Percentiles rank a stretch among this genome's conserved stretches.
Conservation (phyloP, 306 rosid species). For the Pyrus betulifolia region DNA sequence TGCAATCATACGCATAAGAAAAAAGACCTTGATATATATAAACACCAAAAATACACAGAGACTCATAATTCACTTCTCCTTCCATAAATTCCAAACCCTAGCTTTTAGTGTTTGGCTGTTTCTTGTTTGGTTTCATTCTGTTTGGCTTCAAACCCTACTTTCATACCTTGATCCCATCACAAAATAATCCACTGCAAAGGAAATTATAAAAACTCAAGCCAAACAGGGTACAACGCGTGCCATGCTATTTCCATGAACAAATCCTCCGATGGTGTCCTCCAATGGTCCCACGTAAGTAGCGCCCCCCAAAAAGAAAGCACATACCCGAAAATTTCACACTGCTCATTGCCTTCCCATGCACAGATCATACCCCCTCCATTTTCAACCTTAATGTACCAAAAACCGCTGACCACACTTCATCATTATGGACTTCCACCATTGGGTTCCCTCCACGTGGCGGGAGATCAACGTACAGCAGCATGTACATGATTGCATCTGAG, state of each 20-base stretch:
- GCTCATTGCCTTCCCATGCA: not conserved
- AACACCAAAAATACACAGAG: not conserved
- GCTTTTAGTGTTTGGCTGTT: slow-evolving; percentile 19
- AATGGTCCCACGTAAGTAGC: not conserved
- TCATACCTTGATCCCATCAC: not conserved
- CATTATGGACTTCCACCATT: not conserved
- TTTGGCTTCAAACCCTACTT: slow-evolving; percentile 12
- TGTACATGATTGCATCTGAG: not conserved
- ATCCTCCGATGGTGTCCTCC: not conserved
- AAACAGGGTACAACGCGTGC: slow-evolving; percentile 1
- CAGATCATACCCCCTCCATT: not conserved
- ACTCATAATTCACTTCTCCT: not conserved
- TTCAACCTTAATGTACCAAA: not conserved
- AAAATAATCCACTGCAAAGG: not conserved
- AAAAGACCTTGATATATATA: not conserved
- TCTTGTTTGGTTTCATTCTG: not conserved
- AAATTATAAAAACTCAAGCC: not conserved
- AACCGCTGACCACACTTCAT: not conserved
- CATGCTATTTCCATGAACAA: slow-evolving; percentile 3
- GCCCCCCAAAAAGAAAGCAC: no score
- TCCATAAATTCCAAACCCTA: slow-evolving; percentile 17
- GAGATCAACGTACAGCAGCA: not conserved
- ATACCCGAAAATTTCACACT: not conserved
- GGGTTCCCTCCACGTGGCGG: not conserved
- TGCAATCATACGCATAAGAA: not conserved